Evolutionary conservation across 805 yeast species (phyloP), one percentile per base, ranked within the genome.

Genomic region (Hanseniaspora mollemarum): DNA sequence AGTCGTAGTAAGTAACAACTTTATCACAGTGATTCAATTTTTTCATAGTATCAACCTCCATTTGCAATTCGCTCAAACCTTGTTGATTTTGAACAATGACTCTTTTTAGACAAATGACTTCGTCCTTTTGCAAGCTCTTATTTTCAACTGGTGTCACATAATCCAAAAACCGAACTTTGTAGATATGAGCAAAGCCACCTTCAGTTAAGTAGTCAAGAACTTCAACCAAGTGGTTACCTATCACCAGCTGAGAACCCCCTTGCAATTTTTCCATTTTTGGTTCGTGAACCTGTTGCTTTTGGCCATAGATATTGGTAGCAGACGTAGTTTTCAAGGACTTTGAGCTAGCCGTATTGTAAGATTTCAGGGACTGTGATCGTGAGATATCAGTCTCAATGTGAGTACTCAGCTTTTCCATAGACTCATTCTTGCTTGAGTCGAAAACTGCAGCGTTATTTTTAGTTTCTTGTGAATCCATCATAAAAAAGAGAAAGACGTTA

Each of bases 101-200:
- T 56, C 88, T 64, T 60, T 84, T 84, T 63, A 84, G 67, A 60
- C 88, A 83, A 4, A 80, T 86, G 28, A 72, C 63, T 10, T 73
- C 77, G 1, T 73, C 62, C 22, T 43, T 69, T 63, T 56, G 71
- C 72, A 49, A 58, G 56, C 16, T 82, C 4, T 10, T 26, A 29
- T 59, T 58, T 25, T 60, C 55, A 43, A 59, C 62, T 39, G 58
- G 60, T 12, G 57, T 51, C 32, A 39, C 4, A 45, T 56, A 58
- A 39, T 60, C 62, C 16, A 62, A n/a, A 57, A 78, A 77, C 53
- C 66, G 67, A 16, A 81, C 90, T 32, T 73, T 70, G 62, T 84
- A 84, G 18, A 84, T 83, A 54, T 83, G 87, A 4, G 94, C 90
- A 69, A 81, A 84, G 4, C 92, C 94, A 53, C 86, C 88, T 57